phyloP scores from a whole-genome alignment of 2,329 filamentous ascomycete species.

The Cladophialophora exuberans region DNA sequence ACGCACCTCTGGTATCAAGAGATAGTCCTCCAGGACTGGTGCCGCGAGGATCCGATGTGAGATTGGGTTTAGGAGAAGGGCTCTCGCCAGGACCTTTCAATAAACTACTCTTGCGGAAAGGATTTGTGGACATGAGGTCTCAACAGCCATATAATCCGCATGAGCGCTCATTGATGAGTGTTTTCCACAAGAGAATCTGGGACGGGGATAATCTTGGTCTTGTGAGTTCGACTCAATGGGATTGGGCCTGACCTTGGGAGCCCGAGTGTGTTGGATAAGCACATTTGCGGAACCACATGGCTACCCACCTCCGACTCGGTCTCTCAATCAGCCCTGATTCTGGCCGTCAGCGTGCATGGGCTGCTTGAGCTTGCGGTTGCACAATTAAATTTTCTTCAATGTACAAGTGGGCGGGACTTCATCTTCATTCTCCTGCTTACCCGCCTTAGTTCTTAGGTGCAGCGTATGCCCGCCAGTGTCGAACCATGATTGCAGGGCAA shows the following conservation, averaged over 20 bases:
- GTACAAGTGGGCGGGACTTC: too few species aligned
- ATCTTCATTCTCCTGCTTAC: not conserved
- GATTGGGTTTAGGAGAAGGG: slow-evolving; percentile 28
- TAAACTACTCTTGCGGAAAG: slow-evolving; percentile 49
- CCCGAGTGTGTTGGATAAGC: slow-evolving; percentile 3
- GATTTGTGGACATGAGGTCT: slow-evolving; percentile 43
- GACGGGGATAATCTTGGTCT: slow-evolving; percentile 10
- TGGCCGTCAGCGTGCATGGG: not conserved
- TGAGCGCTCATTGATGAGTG: slow-evolving; percentile 20
- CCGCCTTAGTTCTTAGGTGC: not conserved
- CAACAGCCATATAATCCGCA: slow-evolving; percentile 47
- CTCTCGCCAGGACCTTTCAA: slow-evolving; percentile 40
- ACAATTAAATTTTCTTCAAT: not conserved
- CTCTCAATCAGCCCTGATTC: not conserved
- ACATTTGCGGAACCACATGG: slow-evolving; percentile 9
- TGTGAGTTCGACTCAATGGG: slow-evolving; percentile 5
- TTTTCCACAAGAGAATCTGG: slow-evolving; percentile 2
- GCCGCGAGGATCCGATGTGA: slow-evolving; percentile 29
- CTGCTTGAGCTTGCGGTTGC: not conserved
- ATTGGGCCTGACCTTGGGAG: slow-evolving; percentile 1
- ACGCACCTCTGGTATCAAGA: slow-evolving; percentile 31
- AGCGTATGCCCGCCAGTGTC: not conserved
- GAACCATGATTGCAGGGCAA: not conserved
- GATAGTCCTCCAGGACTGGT: slow-evolving; percentile 24
- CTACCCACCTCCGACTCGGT: slow-evolving; percentile 7